These are phyloP conservation scores for Actinomucor elegans DNA, from an alignment of 371 early-diverging fungal genomes.

Conservation along the genomic window DNA sequence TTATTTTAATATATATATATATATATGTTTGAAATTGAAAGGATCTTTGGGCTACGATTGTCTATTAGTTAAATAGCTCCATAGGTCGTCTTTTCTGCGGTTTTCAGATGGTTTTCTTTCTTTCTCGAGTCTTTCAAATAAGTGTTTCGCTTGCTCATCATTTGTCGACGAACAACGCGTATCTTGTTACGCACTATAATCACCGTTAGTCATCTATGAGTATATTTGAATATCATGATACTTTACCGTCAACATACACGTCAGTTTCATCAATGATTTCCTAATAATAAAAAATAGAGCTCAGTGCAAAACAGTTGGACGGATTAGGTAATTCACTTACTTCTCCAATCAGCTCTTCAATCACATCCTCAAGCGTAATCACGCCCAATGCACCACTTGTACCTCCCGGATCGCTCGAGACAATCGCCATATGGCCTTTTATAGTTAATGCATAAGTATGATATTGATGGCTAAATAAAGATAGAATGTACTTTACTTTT, in stretches of 20 bases:
- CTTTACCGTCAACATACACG: slow-evolving; percentile 79
- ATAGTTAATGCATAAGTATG: neutral
- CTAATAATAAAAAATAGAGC: slow-evolving; percentile 18
- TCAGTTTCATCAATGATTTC: slow-evolving; percentile 96
- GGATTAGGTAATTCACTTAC: too few species aligned
- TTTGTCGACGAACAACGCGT: slow-evolving; percentile 42
- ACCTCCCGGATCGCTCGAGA: slow-evolving; percentile 58
- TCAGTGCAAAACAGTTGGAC: neutral
- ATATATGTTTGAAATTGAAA: too few species aligned
- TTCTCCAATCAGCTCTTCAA: slow-evolving; percentile 94
- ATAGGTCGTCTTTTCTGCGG: slow-evolving; percentile 1
- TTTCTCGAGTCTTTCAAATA: slow-evolving; percentile 3
- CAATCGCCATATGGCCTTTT: slow-evolving; percentile 70
- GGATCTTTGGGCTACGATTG: too few species aligned
- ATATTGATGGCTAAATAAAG: neutral
- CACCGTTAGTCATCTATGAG: too few species aligned
- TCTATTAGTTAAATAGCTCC: slow-evolving; percentile 2
- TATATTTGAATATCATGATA: neutral
- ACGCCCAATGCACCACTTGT: slow-evolving; percentile 76
- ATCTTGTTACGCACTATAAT: slow-evolving; percentile 40
- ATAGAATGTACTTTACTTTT: slow-evolving; percentile 60
- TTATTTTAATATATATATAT: too few species aligned
- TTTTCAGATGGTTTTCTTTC: neutral
- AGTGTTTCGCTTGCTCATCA: slow-evolving; percentile 19
- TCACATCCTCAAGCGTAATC: slow-evolving; percentile 95